Evolutionary conservation across 2,329 filamentous ascomycete genomes (phyloP), one percentile per base, ranked within the genome.

Genomic region (Cercospora sojina): DNA sequence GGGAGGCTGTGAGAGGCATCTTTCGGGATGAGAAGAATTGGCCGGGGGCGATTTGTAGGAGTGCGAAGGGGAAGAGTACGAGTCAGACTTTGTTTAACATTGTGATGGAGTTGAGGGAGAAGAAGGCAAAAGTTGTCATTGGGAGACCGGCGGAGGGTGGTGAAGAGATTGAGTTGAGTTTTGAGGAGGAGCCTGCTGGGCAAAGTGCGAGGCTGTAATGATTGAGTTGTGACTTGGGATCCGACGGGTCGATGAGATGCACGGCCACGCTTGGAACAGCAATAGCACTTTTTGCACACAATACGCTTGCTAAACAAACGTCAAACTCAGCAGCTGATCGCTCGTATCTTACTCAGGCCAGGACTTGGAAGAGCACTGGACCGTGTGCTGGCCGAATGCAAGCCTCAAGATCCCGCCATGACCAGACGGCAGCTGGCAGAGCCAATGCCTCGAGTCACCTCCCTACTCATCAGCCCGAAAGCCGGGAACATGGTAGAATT

Each of bases 401-500:
- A 29, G 23, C 13, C 6, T 10, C 13, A n/a, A n/a, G 23, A 51
- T 51, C 12, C 47, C 13, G 13, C 47, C 47, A 16, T 27, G 23
- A 51, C 13, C 47, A 3, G 25, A 6, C 47, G 25, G 23, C 47
- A n/a, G 9, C 5, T 51, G 47, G 10, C 13, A 25, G 47, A 51
- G 47, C 47, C 2, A 12, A 9, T n/a, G 27, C 12, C 47, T 51
- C 20, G 25, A 3, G 47, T 25, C 13, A 23, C 5, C 23, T n/a
- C 20, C 13, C 7, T n/a, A 12, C 16, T 12, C 23, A 16, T 25
- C 47, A 16, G 27, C 23, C 20, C 20, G 13, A 3, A n/a, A 27
- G 23, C 23, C 13, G 47, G 23, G 6, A 6, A 27, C 47, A 16
- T 13, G 80, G 0, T 89, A 77, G 64, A 90, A 88, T 8, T 85